These are phyloP conservation scores for Annulohypoxylon moriforme DNA, from an alignment of 495 filamentous ascomycete species.

Conservation along the genomic window DNA sequence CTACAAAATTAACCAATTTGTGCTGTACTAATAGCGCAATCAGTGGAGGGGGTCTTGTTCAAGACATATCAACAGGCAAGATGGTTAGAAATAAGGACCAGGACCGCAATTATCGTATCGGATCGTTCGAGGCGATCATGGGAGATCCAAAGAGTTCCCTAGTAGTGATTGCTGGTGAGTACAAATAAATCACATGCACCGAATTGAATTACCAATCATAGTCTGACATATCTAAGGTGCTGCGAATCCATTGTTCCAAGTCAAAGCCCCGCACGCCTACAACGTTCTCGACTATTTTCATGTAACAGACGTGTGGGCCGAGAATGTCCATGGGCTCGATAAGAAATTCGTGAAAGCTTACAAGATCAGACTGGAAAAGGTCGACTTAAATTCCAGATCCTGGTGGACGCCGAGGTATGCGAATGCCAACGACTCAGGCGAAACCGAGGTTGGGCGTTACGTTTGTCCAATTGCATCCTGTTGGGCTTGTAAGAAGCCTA, in stretches of 20 bases:
- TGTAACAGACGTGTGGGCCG: constrained; percentile 77
- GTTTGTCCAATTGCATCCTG: constrained; percentile 36
- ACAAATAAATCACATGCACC: neutral
- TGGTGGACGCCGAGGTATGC: constrained; percentile 71
- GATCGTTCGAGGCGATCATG: constrained; percentile 53
- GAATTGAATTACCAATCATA: neutral
- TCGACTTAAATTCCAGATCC: constrained; percentile 65
- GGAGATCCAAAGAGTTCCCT: constrained; percentile 55
- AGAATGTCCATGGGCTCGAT: constrained; percentile 52
- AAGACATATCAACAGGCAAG: constrained; percentile 52
- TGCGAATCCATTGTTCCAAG: constrained; percentile 62
- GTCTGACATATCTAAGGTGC: constrained; percentile 56
- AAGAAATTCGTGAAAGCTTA: constrained; percentile 56
- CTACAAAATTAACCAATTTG: neutral
- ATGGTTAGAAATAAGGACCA: constrained; percentile 61
- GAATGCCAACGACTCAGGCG: constrained; percentile 16
- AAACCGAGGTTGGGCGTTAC: constrained; percentile 25
- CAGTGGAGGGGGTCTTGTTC: constrained; percentile 64
- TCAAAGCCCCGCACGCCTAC: constrained; percentile 70
- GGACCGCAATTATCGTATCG: constrained; percentile 39
- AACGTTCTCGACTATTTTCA: constrained; percentile 80
- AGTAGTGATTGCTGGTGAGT: constrained; percentile 70
- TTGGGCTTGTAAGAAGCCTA: constrained; percentile 34
- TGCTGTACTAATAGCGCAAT: neutral
- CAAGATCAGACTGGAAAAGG: constrained; percentile 77